These are phyloP conservation scores for Citeromyces matritensis DNA, from an alignment of 805 yeast species.

Conservation along the genomic window DNA sequence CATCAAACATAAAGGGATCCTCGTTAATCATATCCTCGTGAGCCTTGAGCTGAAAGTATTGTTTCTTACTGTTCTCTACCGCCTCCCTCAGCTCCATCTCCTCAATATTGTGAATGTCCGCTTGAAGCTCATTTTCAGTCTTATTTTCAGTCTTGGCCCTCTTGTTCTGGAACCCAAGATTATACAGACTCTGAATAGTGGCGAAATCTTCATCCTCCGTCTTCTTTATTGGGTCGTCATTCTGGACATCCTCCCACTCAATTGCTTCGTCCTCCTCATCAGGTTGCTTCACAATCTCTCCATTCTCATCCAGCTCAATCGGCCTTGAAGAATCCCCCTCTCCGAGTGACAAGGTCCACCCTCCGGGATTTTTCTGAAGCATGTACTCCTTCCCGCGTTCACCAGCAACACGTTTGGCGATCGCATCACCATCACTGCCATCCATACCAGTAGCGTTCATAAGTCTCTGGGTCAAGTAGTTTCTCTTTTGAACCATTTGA, in stretches of 20 bases:
- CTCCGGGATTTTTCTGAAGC: constrained; percentile 61
- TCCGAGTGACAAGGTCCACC: constrained; percentile 65
- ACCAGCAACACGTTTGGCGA: constrained; percentile 59
- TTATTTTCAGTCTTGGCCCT: constrained; percentile 12
- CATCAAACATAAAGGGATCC: constrained; percentile 9
- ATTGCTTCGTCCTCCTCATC: constrained; percentile 10
- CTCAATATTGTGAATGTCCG: constrained; percentile 2
- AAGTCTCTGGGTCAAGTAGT: constrained; percentile 74
- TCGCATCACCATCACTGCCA: constrained; percentile 19
- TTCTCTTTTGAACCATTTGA: constrained; percentile 82
- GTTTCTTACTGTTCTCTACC: constrained; percentile 28
- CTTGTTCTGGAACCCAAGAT: constrained; percentile 15
- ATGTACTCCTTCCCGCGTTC: constrained; percentile 68
- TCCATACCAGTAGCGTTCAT: constrained; percentile 79
- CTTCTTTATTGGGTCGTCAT: constrained; percentile 44
- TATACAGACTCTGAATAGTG: too few relatives aligned
- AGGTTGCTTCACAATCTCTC: constrained; percentile 3
- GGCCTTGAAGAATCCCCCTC: constrained; percentile 31
- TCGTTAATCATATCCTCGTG: constrained; percentile 6
- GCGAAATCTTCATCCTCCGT: constrained; percentile 5
- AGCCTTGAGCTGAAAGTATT: constrained; percentile 12
- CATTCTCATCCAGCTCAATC: constrained; percentile 25
- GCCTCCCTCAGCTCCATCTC: constrained; percentile 23
- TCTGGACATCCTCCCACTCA: constrained; percentile 47
- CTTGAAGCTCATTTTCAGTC: constrained; percentile 2